These are phyloP conservation scores for Stylosanthes scabra DNA, from an alignment of 331 rosid genomes.

Conservation along the genomic window DNA sequence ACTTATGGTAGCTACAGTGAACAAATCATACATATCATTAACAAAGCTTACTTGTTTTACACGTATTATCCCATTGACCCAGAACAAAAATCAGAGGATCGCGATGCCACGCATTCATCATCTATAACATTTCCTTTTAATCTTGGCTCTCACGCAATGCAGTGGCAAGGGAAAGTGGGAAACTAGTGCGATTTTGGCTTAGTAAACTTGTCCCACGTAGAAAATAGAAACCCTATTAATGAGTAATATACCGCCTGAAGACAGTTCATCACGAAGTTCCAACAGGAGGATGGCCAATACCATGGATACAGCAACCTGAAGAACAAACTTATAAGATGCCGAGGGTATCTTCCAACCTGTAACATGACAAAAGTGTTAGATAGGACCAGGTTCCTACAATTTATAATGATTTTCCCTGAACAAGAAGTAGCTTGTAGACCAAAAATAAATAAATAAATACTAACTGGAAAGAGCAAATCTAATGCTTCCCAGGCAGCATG, in stretches of 20 bases:
- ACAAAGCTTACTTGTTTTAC: conserved; percentile 18
- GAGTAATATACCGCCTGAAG: conserved; percentile 59
- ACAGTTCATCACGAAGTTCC: conserved; percentile 75
- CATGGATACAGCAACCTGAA: conserved; percentile 94
- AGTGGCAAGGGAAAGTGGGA: not conserved
- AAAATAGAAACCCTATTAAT: conserved; percentile 59
- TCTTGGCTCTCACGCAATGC: not conserved
- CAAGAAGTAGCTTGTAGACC: not conserved
- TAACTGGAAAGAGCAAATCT: conserved; percentile 88
- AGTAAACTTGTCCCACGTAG: conserved; percentile 61
- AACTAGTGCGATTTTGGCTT: conserved; percentile 54
- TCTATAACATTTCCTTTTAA: no score
- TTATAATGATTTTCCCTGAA: not conserved
- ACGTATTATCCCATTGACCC: conserved; percentile 8
- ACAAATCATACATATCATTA: conserved; percentile 32
- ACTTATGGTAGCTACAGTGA: conserved; percentile 1
- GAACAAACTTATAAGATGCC: conserved; percentile 93
- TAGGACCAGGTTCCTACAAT: not conserved
- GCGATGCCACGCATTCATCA: not conserved
- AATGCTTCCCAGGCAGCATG: conserved; percentile 99
- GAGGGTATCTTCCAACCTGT: conserved; percentile 88
- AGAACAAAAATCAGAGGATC: not conserved
- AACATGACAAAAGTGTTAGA: conserved; percentile 1
- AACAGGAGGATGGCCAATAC: conserved; percentile 99
- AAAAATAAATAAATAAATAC: conserved; percentile 33